Percentiles rank a stretch among this genome's conserved stretches.
Evolutionary conservation across 2,329 filamentous ascomycete species (phyloP).

Genomic region (Trichoderma sp.): DNA sequence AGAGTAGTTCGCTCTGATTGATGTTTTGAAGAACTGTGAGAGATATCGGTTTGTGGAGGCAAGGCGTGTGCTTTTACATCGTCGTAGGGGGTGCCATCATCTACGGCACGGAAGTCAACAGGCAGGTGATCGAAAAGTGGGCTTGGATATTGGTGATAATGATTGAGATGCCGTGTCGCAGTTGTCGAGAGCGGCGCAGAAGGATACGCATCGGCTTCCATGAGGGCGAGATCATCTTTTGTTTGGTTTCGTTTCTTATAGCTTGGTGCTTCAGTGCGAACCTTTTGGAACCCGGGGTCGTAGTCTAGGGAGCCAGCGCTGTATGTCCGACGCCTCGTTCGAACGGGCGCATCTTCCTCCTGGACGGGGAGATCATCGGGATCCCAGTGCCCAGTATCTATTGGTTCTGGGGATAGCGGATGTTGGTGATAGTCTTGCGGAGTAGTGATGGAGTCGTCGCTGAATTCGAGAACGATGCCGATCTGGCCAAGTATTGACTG

Average conservation of each 20-base stretch:
- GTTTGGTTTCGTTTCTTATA: background rate
- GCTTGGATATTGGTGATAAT: constrained; percentile 13
- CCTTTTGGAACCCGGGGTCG: background rate
- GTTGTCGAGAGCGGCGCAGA: constrained; percentile 4
- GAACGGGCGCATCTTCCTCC: constrained; percentile 1
- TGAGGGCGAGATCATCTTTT: background rate
- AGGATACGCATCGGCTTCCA: background rate
- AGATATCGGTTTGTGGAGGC: background rate
- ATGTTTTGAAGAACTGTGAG: background rate
- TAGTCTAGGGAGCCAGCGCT: background rate
- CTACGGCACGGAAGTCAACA: background rate
- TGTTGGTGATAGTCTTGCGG: constrained; percentile 30
- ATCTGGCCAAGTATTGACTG: constrained; percentile 66
- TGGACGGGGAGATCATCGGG: constrained; percentile 19
- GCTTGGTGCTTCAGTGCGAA: background rate
- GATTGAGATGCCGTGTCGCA: constrained; percentile 9
- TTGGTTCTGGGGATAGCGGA: constrained; percentile 31
- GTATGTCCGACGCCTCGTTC: background rate
- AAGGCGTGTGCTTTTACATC: background rate
- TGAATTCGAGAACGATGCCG: constrained; percentile 71
- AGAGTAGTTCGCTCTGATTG: background rate
- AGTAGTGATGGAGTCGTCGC: constrained; percentile 38
- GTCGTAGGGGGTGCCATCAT: background rate
- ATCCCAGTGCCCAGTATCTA: constrained; percentile 28
- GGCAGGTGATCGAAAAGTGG: constrained; percentile 4